Base-by-base conservation (phyloP, 2,329 filamentous ascomycete genomes). In the Fusarium foetens region DNA sequence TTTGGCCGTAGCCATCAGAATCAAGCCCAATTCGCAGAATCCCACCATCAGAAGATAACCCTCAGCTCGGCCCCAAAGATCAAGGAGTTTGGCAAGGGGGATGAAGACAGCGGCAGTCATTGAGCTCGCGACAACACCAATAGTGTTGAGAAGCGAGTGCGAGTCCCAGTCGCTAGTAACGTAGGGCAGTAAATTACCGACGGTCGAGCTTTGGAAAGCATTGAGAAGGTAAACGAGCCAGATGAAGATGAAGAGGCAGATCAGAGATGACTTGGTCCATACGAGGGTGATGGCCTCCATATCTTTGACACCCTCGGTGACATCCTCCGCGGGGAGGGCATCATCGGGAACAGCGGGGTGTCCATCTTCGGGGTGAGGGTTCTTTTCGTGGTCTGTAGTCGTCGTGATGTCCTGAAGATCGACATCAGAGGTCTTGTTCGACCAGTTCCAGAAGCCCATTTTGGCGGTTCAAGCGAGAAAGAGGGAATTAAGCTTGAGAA, bases 1-100 rank as follows among this genome's bases (percentile, higher is more conserved):
- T 4, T 85, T 81, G 75, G 86, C 90, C 0, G 84, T 84, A 16
- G 91, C 91, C 83, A 91, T 90, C 73, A 93, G 82, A 23, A 90
- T 84, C 63, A 91, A 82, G 19, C 82, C 83, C 60, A 84, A 19
- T 4, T 86, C 83, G 84, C 41, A 27, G 78, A 67, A 67, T 0
- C n/a, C 65, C 0, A 67, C 65, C 65, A 67, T 67, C 0, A 67
- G 27, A 19, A 67, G 36, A 16, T 67, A 67, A 8, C 65, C 65
- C 27, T 67, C 65, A 0, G 65, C 65, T 39, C 65, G 36, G 4
- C 65, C 65, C 65, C 65, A 67, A 7, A 67, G 65, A 31, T 67
- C 65, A 9, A 67, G 65, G 1, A 67, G 65, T 3, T 67, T 67
- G 3, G 65, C 65, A 9, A 67, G 38, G 0, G 65, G 65, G 6